Evolutionary conservation across 768 basidiomycete species (phyloP).

Genomic region (Multifurca ochricompacta): DNA sequence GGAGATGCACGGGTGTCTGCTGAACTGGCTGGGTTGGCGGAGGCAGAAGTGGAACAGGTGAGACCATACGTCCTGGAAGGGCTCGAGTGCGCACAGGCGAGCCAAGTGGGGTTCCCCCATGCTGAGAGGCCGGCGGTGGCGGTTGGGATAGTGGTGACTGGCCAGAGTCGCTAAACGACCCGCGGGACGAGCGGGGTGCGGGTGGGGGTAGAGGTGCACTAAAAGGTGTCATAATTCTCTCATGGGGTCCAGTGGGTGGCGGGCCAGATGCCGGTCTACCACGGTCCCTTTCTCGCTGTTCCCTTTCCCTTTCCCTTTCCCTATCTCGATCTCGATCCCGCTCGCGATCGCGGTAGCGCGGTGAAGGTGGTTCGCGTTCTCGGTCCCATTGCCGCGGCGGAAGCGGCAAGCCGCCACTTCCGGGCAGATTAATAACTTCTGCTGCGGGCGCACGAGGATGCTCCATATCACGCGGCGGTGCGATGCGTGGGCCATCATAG

Average conservation of each 20-base stretch:
- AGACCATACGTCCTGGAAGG: constrained; percentile 9
- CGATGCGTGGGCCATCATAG: constrained; percentile 10
- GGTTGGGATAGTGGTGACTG: not conserved
- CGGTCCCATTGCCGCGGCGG: constrained; percentile 18
- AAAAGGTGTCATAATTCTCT: constrained; percentile 28
- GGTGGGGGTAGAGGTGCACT: constrained; percentile 5
- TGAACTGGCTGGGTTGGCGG: not conserved
- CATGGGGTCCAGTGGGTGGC: constrained; percentile 23
- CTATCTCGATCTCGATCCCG: constrained; percentile 22
- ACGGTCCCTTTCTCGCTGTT: constrained; percentile 12
- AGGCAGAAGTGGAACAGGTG: not conserved
- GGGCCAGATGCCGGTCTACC: constrained; percentile 22
- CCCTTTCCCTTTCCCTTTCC: constrained; percentile 20
- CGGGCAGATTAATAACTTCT: constrained; percentile 16
- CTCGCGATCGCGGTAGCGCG: constrained; percentile 13
- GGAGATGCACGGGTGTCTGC: not conserved
- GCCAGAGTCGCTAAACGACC: constrained; percentile 10
- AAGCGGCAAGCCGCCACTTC: not conserved
- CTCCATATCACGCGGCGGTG: constrained; percentile 13
- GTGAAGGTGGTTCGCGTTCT: constrained; percentile 18
- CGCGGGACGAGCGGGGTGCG: constrained; percentile 10
- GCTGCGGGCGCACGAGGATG: constrained; percentile 9
- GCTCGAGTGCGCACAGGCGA: constrained; percentile 9
- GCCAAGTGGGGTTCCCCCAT: constrained; percentile 8
- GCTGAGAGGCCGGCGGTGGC: not conserved